These are phyloP conservation scores for Psidium friedrichsthalianum DNA, from an alignment of 345 rosid genomes.

Conservation along the genomic window DNA sequence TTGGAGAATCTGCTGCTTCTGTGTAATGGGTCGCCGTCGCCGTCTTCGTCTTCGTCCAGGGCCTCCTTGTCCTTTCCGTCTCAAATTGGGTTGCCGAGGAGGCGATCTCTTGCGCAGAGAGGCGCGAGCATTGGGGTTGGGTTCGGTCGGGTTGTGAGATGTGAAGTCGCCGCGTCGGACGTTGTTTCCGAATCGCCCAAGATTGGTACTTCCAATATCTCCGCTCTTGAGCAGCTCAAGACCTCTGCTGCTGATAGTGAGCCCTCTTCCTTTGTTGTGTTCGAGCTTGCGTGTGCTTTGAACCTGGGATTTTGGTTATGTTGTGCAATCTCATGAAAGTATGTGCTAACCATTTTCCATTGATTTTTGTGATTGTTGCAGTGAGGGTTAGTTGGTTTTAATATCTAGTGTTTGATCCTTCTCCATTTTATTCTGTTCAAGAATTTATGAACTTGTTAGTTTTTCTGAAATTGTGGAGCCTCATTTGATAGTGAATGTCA, in stretches of 20 bases:
- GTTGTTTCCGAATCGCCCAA: background rate
- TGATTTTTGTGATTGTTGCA: background rate
- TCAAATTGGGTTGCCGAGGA: background rate
- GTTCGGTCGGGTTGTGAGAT: background rate
- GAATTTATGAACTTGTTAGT: background rate
- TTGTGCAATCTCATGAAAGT: background rate
- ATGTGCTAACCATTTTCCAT: background rate
- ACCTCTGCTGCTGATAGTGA: conserved; percentile 4
- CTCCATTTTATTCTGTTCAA: background rate
- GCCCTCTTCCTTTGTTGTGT: background rate
- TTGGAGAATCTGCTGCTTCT: conserved; percentile 5
- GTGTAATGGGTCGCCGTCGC: background rate
- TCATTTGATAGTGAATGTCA: background rate
- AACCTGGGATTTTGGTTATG: background rate
- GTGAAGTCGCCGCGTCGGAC: background rate
- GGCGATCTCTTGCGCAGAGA: background rate
- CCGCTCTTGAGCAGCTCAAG: conserved; percentile 42
- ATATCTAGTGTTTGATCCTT: background rate
- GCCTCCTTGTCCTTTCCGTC: background rate
- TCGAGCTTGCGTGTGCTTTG: background rate
- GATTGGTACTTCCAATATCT: conserved; percentile 27
- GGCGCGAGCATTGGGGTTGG: background rate
- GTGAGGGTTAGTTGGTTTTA: background rate
- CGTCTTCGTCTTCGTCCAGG: background rate
- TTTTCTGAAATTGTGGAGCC: background rate